Evolutionary conservation across 495 filamentous ascomycete species (phyloP), one percentile per base, ranked within the genome.

Genomic region (Xylaria grammica): DNA sequence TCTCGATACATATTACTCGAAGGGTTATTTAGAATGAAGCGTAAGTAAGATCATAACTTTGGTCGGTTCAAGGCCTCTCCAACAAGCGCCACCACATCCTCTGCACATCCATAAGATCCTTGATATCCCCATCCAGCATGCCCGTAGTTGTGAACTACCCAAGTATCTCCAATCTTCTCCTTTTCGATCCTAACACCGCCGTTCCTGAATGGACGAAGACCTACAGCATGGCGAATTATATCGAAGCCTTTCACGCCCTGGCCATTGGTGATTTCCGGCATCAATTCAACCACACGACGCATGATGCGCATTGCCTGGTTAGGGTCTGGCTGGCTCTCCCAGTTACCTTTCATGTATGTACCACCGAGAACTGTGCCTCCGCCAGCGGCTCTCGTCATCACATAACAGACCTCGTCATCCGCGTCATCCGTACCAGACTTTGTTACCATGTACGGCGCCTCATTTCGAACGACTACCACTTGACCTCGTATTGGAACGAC

Each of bases 61-160:
- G 66, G 44, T 11, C 53, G 58, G 9, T 44, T 60, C 4, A 74
- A 15, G 22, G 79, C 64, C 69, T 91, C 88, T 44, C 89, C 84
- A 19, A 96, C 91, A 73, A 97, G 74, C 67, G 82, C 82, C 27
- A 90, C 84, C 0, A 87, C 90, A 50, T 84, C 81, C 67, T 87
- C 77, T 0, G 93, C 88, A 77, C 91, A 93, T 1, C 95, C 95
- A 75, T 91, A 99, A 19, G 87, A 91, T 26, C 87, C 85, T 75
- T 99, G 95, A 71, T 97, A 93, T 60, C 89, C 95, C 81, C 93
- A 97, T 0, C 95, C 95, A 0, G 91, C 93, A 79, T 97, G 94
- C 10, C 96, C 96, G 73, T 99, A 99, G 67, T 97, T 94, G 73
- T 99, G 95, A 65, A 99, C 92, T 10, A 97, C 86, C 78, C 84